A percentile compares a stretch with the other conserved stretches of the same genome.
phyloP scores from a whole-genome alignment of 306 rosid genomes.

The Dalbergia oliveri region DNA sequence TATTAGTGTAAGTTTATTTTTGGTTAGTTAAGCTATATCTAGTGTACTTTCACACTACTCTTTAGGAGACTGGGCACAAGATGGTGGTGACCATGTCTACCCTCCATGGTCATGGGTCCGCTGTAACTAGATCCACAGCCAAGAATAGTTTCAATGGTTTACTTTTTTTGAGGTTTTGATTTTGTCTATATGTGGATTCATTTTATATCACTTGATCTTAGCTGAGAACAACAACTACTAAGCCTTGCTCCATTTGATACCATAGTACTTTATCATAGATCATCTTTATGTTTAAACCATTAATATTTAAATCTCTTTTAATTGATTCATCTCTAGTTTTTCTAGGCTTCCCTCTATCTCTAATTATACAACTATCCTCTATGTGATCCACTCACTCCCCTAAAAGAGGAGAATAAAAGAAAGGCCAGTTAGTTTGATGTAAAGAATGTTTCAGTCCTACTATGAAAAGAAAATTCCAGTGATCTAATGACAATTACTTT shows the following conservation, averaged over 20 bases:
- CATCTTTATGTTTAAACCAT: too few relatives aligned
- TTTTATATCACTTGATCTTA: too few relatives aligned
- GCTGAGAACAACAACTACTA: too few relatives aligned
- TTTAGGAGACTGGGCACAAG: conserved; percentile 74
- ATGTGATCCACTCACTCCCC: neutral
- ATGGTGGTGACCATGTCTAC: conserved; percentile 99
- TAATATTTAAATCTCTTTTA: too few relatives aligned
- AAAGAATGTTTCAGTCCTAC: conserved; percentile 18
- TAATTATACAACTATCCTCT: too few relatives aligned
- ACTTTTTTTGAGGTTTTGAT: conserved; percentile 32
- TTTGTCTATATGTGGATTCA: neutral
- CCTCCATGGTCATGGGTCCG: conserved; percentile 98
- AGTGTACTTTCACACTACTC: conserved; percentile 70
- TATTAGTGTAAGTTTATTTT: too few relatives aligned
- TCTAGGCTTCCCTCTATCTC: too few relatives aligned
- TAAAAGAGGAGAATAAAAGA: neutral
- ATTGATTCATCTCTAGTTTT: too few relatives aligned
- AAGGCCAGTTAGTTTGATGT: conserved; percentile 6
- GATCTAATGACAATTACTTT: conserved; percentile 48
- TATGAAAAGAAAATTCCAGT: conserved; percentile 19
- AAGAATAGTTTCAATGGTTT: conserved; percentile 72
- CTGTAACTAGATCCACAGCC: conserved; percentile 82
- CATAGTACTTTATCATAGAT: too few relatives aligned
- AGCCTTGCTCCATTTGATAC: too few relatives aligned
- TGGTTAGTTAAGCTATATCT: conserved; percentile 71